Conservation (phyloP, 495 filamentous ascomycete genomes). For the Aspergillus sparsus region DNA sequence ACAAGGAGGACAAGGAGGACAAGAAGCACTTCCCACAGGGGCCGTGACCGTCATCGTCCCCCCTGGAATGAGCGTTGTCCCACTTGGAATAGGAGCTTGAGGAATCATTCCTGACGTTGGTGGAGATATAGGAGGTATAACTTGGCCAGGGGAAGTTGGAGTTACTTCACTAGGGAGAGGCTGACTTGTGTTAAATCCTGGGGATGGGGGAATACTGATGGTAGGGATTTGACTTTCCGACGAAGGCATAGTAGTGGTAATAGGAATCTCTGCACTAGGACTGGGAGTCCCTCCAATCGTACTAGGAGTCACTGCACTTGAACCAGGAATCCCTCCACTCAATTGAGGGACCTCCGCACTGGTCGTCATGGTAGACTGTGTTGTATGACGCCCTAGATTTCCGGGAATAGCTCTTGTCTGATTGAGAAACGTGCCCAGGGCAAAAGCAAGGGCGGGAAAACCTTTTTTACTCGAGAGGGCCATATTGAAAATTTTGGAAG, state of each 20-base stretch:
- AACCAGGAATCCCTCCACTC: not conserved
- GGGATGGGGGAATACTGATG: not conserved
- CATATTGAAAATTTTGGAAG: slow-evolving; percentile 5
- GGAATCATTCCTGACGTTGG: not conserved
- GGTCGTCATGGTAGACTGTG: not conserved
- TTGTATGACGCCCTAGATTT: not conserved
- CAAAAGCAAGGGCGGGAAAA: slow-evolving; percentile 9
- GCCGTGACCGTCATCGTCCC: not conserved
- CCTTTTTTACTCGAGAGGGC: slow-evolving; percentile 3
- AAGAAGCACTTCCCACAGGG: not conserved
- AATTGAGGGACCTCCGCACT: not conserved
- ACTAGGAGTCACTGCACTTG: not conserved
- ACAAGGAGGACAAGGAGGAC: slow-evolving; percentile 6
- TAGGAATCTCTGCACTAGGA: not conserved
- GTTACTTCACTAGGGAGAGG: not conserved
- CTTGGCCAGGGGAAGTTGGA: not conserved
- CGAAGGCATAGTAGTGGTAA: not conserved
- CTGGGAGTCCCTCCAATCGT: not conserved
- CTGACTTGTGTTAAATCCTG: not conserved
- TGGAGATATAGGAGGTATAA: not conserved
- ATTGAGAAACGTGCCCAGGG: slow-evolving; percentile 9
- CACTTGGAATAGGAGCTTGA: not conserved
- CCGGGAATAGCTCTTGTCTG: slow-evolving; percentile 11
- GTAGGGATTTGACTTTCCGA: not conserved
- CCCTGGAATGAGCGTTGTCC: not conserved